A percentile compares a stretch with the other conserved stretches of the same genome.
Conservation (phyloP, 768 basidiomycete species). For the Megacollybia marginata region DNA sequence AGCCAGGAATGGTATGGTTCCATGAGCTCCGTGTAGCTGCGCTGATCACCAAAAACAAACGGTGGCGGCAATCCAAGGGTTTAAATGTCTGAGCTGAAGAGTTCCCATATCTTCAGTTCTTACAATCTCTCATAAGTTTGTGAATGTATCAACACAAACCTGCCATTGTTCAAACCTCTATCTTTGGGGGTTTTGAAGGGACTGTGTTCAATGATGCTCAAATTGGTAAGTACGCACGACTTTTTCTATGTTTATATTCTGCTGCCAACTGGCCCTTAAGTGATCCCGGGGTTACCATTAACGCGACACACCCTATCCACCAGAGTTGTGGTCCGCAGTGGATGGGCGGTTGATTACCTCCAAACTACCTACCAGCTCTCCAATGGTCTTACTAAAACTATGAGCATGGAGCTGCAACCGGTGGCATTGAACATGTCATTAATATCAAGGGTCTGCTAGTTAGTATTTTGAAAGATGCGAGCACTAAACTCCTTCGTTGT, state of each 20-base stretch:
- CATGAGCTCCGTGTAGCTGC: too few relatives aligned
- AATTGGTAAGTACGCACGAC: neutral
- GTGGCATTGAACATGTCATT: too few relatives aligned
- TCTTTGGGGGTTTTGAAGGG: constrained; percentile 6
- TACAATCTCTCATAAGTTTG: too few relatives aligned
- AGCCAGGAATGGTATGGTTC: too few relatives aligned
- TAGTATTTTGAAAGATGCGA: too few relatives aligned
- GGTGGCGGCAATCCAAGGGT: too few relatives aligned
- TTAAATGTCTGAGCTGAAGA: too few relatives aligned
- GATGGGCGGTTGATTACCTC: constrained; percentile 5
- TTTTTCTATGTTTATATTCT: neutral
- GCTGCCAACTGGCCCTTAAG: constrained; percentile 3
- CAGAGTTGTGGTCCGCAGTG: constrained; percentile 1
- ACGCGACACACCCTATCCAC: constrained; percentile 5
- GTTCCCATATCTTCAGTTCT: too few relatives aligned
- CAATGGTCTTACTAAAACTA: constrained; percentile 4
- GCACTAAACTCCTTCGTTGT: too few relatives aligned
- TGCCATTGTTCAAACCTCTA: constrained; percentile 7
- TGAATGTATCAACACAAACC: constrained; percentile 7
- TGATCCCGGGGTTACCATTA: constrained; percentile 2
- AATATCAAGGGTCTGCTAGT: too few relatives aligned
- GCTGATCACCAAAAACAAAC: too few relatives aligned
- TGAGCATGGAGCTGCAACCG: too few relatives aligned
- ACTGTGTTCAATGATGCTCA: constrained; percentile 4
- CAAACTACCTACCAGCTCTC: constrained; percentile 4